Evolutionary conservation across 2,329 filamentous ascomycete species (phyloP).

Genomic region (Purpureocillium takamizusanense): DNA sequence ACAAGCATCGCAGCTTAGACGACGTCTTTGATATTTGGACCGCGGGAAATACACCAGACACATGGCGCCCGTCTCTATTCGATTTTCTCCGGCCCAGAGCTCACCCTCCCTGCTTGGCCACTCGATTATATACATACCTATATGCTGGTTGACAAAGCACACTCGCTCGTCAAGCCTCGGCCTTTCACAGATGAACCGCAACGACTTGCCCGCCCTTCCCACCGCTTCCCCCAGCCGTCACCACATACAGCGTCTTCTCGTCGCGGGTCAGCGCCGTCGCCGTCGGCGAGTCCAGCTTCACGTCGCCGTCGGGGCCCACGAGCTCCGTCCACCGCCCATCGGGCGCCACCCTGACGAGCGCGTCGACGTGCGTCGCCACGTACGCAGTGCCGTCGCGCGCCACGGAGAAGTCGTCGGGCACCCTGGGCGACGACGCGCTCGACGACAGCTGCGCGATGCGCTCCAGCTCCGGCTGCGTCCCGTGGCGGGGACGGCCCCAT

Average conservation of each 20-base stretch:
- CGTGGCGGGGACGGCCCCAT: no score
- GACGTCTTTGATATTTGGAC: no score
- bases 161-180: no score
- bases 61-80: no score
- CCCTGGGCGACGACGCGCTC: background rate
- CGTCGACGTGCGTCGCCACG: constrained; percentile 2
- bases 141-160: no score
- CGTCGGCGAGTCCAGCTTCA: constrained; percentile 3
- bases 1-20: no score
- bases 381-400: constrained; percentile 7
- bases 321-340: constrained; percentile 1
- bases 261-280: constrained; percentile 7
- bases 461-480: constrained; percentile 5
- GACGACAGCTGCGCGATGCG: constrained; percentile 2
- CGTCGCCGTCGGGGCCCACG: constrained; percentile 1
- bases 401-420: constrained; percentile 10
- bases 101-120: no score
- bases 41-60: no score
- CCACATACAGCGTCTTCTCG: constrained; percentile 9
- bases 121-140: no score
- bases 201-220: constrained; percentile 7
- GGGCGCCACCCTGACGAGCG: constrained; percentile 1
- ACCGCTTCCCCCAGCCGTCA: constrained; percentile 3
- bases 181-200: constrained; percentile 1
- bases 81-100: no score